phyloP scores from a whole-genome alignment of 768 basidiomycete species.

The Xerocomellus intermedius region DNA sequence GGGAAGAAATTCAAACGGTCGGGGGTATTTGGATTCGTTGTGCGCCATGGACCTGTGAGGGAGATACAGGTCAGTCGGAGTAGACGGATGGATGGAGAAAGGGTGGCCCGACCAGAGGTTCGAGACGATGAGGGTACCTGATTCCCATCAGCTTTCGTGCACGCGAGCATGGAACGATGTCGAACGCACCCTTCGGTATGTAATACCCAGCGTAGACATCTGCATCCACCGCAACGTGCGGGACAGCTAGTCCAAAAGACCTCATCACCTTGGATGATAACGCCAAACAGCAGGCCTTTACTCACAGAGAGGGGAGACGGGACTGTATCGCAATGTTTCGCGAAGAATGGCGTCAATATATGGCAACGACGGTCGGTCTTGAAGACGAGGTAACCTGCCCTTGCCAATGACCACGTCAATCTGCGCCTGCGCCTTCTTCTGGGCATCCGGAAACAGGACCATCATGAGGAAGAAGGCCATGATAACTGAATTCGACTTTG shows the following conservation, averaged over 20 bases:
- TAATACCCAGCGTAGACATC: slow-evolving; percentile 44
- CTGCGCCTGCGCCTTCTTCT: slow-evolving; percentile 15
- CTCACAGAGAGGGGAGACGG: slow-evolving; percentile 13
- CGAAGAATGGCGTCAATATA: slow-evolving; percentile 14
- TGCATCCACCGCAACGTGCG: slow-evolving; percentile 34
- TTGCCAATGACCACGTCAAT: slow-evolving; percentile 7
- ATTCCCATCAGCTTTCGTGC: neutral
- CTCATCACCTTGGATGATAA: neutral
- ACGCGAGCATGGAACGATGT: neutral
- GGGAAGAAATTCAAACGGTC: slow-evolving; percentile 36
- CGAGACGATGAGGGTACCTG: slow-evolving; percentile 8
- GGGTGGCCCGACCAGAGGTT: slow-evolving; percentile 7
- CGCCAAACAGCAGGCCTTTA: neutral
- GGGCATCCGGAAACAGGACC: slow-evolving; percentile 6
- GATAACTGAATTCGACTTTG: slow-evolving; percentile 22
- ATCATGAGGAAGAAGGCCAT: slow-evolving; percentile 12
- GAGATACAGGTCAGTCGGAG: neutral
- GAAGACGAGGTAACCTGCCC: slow-evolving; percentile 3
- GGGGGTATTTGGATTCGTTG: slow-evolving; percentile 32
- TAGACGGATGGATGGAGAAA: neutral
- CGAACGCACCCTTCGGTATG: slow-evolving; percentile 42
- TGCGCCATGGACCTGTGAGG: slow-evolving; percentile 15
- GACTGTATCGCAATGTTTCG: slow-evolving; percentile 9
- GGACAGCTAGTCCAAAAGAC: slow-evolving; percentile 16
- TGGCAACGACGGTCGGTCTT: slow-evolving; percentile 11